Base-by-base conservation (phyloP, 352 stramenopile genomes). In the Peronospora belbahrii region DNA sequence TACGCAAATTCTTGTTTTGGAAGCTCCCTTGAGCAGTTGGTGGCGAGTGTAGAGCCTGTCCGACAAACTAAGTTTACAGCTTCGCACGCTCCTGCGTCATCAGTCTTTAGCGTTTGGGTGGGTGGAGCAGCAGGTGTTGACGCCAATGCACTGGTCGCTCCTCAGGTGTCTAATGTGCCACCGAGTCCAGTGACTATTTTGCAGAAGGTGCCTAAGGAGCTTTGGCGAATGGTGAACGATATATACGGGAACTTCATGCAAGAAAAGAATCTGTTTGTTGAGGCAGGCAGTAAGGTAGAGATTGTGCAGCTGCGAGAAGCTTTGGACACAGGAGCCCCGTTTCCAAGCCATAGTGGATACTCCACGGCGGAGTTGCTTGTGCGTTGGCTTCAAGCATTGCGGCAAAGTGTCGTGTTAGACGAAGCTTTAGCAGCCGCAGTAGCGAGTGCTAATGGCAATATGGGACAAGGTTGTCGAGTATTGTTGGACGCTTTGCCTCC, bases 191-290 rank as follows among this genome's bases (percentile, higher is more conserved):
- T 46, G 27, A 48, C 41, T 17, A 52, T 50, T 34, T 32, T 60
- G 24, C 77, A 89, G 20, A 83, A 83, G 42, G 83, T 99, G 9
- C 96, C 96, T 0, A 98, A 98, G 61, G 95, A 99, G 60, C 64
- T 99, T 9, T 99, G 94, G 94, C 79, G 94, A 6, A 95, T 99
- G 67, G 85, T 98, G 33, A 97, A 99, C 67, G 93, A 95, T 28
- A 83, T 99, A 15, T 95, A 94, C 34, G 59, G 72, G 33, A 58
- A 88, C 41, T 85, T 51, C 11, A 75, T 93, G 63, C 53, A 79
- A 23, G 69, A 87, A 22, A 85, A 80, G 36, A 89, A 93, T 30
- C 28, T 95, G 24, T 95, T 94, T 44, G 65, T 91, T 6, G 82
- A 93, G 40, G 56, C 70, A 0, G 77, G 74, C 1, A 76, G 59